Evolutionary conservation across 1,139 yeast species (phyloP).

Genomic region (Sugiyamaella novakii): DNA sequence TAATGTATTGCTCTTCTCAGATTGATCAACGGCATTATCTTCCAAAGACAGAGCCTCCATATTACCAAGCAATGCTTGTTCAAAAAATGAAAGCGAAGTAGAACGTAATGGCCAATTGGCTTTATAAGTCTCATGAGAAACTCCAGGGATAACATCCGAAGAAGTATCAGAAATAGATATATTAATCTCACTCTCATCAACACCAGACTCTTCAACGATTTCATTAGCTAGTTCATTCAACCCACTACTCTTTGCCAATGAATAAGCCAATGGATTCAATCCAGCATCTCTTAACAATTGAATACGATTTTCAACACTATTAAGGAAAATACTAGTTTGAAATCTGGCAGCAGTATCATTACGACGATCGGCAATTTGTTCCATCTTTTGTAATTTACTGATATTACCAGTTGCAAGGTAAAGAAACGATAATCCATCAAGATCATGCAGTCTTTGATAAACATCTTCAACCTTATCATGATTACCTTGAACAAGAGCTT

Average conservation of each 20-base stretch:
- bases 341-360: slow-evolving; percentile 79
- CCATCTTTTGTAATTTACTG: slow-evolving; percentile 78
- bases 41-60: slow-evolving; percentile 64
- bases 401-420: slow-evolving; percentile 82
- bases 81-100: slow-evolving; percentile 76
- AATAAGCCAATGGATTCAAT: slow-evolving; percentile 85
- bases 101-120: slow-evolving; percentile 82
- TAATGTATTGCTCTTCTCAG: slow-evolving; percentile 24
- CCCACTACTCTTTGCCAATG: slow-evolving; percentile 88
- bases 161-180: slow-evolving; percentile 49
- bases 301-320: slow-evolving; percentile 75
- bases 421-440: slow-evolving; percentile 86
- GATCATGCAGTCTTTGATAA: slow-evolving; percentile 81
- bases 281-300: slow-evolving; percentile 77
- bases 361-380: slow-evolving; percentile 84
- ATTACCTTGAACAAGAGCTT: slow-evolving; percentile 90
- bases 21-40: slow-evolving; percentile 18
- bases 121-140: slow-evolving; percentile 50
- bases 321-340: slow-evolving; percentile 78
- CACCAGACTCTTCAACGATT: slow-evolving; percentile 63
- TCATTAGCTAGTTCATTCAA: slow-evolving; percentile 71
- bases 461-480: slow-evolving; percentile 81
- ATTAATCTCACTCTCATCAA: slow-evolving; percentile 64
- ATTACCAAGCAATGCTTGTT: slow-evolving; percentile 78
- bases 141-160: slow-evolving; percentile 48